Conservation (phyloP, 192 early-diverging fungal genomes). For the Cetraspora pellucida region DNA sequence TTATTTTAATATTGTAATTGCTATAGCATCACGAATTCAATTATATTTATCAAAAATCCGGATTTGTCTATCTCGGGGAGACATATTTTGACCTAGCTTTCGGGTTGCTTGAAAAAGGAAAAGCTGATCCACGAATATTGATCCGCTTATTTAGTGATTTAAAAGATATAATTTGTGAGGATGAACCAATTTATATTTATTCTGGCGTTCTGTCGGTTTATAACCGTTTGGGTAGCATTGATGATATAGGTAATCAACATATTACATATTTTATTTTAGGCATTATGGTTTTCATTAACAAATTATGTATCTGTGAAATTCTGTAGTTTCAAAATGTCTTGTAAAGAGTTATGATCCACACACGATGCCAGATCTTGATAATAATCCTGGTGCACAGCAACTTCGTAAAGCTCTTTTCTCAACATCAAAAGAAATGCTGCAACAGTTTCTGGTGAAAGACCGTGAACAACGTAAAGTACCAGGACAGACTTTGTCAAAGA, state of each 20-base stretch:
- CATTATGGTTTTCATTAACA: background rate
- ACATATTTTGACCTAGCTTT: constrained; percentile 73
- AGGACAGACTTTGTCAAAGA: constrained; percentile 5
- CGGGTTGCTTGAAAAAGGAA: constrained; percentile 59
- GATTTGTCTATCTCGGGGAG: constrained; percentile 60
- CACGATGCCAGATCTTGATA: constrained; percentile 51
- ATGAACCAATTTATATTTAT: constrained; percentile 42
- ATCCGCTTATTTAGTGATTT: constrained; percentile 56
- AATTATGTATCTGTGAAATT: background rate
- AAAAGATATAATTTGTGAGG: constrained; percentile 33
- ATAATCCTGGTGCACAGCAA: constrained; percentile 38
- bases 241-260: constrained; percentile 51
- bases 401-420: constrained; percentile 51
- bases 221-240: constrained; percentile 43
- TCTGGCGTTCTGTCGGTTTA: constrained; percentile 44
- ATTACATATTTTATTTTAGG: background rate
- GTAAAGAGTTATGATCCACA: constrained; percentile 42
- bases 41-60: constrained; percentile 69
- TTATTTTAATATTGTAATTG: background rate
- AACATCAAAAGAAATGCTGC: constrained; percentile 63
- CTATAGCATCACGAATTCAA: constrained; percentile 48
- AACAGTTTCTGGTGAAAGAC: constrained; percentile 53
- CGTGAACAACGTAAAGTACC: constrained; percentile 31
- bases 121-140: constrained; percentile 61
- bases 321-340: constrained; percentile 37